A percentile compares a stretch with the other conserved stretches of the same genome.
Conservation (phyloP, 192 early-diverging fungal genomes). For the Entomortierella beljakovae region DNA sequence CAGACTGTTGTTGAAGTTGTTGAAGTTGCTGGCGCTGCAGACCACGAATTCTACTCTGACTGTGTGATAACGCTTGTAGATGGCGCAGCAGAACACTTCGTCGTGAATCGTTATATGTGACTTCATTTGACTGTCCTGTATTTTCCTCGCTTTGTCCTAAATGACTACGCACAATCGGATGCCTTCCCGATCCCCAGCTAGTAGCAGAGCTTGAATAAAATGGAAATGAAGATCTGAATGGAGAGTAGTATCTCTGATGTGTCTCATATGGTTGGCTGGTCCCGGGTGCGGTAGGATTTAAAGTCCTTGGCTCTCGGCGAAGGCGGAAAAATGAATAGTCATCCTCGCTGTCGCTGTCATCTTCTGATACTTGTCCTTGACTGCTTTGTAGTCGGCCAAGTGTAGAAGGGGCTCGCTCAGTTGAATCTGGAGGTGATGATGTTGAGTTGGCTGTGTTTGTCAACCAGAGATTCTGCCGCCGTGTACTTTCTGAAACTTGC, state of each 20-base stretch:
- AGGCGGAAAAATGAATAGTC: neutral
- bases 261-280: too few species aligned
- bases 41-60: neutral
- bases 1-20: neutral
- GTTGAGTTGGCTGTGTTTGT: too few species aligned
- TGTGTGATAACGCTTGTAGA: neutral
- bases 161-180: neutral
- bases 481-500: neutral
- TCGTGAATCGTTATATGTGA: neutral
- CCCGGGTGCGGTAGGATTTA: neutral
- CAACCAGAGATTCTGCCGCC: too few species aligned
- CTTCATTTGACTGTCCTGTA: neutral
- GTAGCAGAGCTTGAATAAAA: neutral
- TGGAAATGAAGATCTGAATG: neutral
- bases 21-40: neutral
- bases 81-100: neutral
- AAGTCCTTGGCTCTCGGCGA: neutral
- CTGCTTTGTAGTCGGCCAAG: neutral
- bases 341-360: neutral
- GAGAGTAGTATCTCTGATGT: too few species aligned
- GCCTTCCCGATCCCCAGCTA: neutral
- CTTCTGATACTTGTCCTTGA: neutral
- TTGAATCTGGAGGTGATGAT: too few species aligned
- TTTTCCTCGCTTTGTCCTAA: neutral
- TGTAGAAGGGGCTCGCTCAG: too few species aligned